A percentile compares a stretch with the other conserved stretches of the same genome.
These are phyloP conservation scores for Aspergillus felis DNA, from an alignment of 2,329 filamentous ascomycete genomes.

Conservation along the genomic window DNA sequence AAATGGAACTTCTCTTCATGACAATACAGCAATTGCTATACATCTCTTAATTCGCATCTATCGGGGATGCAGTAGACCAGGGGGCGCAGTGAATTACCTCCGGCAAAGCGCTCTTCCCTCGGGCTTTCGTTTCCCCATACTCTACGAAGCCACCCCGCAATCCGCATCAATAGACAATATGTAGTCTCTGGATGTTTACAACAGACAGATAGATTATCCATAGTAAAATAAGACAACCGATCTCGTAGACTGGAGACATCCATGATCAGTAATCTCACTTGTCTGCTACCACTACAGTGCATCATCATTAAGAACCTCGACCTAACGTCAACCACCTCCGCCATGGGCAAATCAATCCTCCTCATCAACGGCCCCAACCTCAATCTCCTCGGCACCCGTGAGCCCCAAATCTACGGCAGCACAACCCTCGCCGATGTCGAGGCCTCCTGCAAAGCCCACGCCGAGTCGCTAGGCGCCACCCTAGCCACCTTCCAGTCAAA, in stretches of 20 bases:
- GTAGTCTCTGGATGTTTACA: too few relatives aligned
- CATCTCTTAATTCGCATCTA: background rate
- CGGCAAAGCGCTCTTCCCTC: background rate
- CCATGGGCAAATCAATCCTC: constrained; percentile 51
- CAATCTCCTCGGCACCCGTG: constrained; percentile 71
- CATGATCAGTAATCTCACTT: too few relatives aligned
- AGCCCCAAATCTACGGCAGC: constrained; percentile 69
- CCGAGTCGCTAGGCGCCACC: constrained; percentile 44
- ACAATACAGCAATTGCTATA: background rate
- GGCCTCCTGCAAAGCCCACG: constrained; percentile 47
- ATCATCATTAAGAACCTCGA: too few relatives aligned
- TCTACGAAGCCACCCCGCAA: too few relatives aligned
- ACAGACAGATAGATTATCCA: too few relatives aligned
- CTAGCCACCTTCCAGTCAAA: constrained; percentile 69
- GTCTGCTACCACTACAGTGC: too few relatives aligned
- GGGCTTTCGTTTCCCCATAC: background rate
- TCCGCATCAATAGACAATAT: background rate
- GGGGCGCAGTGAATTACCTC: background rate
- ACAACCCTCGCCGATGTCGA: constrained; percentile 64
- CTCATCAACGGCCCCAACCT: constrained; percentile 81
- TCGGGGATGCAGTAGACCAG: too few relatives aligned
- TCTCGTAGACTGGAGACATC: too few relatives aligned
- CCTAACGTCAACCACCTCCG: background rate
- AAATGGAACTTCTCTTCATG: background rate
- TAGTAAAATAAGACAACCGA: too few relatives aligned